Conservation (phyloP, 164 flowering plant species). For the Echeveria elegans region DNA sequence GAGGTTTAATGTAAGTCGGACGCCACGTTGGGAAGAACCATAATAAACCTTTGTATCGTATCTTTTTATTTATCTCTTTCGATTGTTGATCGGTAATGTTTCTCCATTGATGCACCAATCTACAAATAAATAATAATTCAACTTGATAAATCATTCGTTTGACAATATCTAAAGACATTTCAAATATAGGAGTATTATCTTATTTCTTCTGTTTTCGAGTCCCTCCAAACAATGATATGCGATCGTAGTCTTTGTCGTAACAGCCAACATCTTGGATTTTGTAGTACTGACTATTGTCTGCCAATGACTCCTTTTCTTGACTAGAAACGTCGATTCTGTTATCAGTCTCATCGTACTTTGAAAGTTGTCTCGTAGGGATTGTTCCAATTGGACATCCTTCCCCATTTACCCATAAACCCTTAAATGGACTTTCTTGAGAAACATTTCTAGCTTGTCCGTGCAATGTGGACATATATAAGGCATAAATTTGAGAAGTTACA, state of each 20-base stretch:
- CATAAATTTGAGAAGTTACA: not conserved
- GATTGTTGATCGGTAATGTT: too few relatives aligned
- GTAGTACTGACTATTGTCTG: not conserved
- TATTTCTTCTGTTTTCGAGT: not conserved
- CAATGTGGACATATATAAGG: too few relatives aligned
- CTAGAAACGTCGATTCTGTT: not conserved
- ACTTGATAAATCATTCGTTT: too few relatives aligned
- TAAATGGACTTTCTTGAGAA: not conserved
- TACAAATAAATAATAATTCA: too few relatives aligned
- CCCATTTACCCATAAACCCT: not conserved
- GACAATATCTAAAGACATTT: too few relatives aligned
- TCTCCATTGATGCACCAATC: too few relatives aligned
- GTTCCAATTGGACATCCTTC: conserved; percentile 11
- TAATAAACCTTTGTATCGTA: too few relatives aligned
- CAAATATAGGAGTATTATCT: too few relatives aligned
- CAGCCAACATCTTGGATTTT: not conserved
- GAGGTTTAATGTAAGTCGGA: too few relatives aligned
- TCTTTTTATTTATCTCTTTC: too few relatives aligned
- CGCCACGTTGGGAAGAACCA: too few relatives aligned
- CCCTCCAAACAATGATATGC: not conserved
- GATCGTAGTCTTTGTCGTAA: not conserved
- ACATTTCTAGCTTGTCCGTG: too few relatives aligned
- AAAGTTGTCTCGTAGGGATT: conserved; percentile 1
- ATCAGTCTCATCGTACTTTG: not conserved
- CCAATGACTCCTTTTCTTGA: not conserved